Conservation (phyloP, 139 green algal species). For the Gonium pectorale region DNA sequence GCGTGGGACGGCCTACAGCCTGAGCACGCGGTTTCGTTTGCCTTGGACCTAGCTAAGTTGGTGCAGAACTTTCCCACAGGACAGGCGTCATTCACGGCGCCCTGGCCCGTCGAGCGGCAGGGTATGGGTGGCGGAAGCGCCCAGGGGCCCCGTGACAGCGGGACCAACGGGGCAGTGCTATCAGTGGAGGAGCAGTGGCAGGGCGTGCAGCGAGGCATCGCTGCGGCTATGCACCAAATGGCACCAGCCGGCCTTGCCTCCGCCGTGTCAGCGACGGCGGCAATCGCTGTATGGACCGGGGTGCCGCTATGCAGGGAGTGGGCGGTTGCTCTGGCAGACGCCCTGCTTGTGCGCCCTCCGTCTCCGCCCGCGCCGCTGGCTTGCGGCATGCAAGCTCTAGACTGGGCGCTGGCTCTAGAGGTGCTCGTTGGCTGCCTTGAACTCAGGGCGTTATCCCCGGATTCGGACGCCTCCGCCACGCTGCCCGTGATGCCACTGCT, state of each 20-base stretch:
- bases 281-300: neutral
- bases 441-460: neutral
- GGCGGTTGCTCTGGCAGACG: conserved; percentile 15
- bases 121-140: too few relatives aligned
- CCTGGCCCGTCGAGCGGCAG: too few relatives aligned
- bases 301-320: conserved; percentile 28
- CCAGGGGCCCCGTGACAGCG: too few relatives aligned
- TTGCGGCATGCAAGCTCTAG: neutral
- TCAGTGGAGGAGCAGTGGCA: conserved; percentile 22
- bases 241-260: neutral
- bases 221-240: neutral
- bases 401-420: neutral
- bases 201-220: neutral
- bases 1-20: too few relatives aligned
- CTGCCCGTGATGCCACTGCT: conserved; percentile 24
- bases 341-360: conserved; percentile 3
- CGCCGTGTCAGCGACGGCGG: conserved; percentile 8
- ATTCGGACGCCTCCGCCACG: neutral
- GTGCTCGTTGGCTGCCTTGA: conserved; percentile 1
- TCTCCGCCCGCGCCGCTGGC: conserved; percentile 2
- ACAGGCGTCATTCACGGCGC: too few relatives aligned
- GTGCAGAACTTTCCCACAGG: too few relatives aligned
- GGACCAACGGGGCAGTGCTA: too few relatives aligned
- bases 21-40: too few relatives aligned
- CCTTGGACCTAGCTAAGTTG: too few relatives aligned